These are phyloP conservation scores for Plantago coronopus DNA, from an alignment of 305 asterid genomes.

Conservation along the genomic window DNA sequence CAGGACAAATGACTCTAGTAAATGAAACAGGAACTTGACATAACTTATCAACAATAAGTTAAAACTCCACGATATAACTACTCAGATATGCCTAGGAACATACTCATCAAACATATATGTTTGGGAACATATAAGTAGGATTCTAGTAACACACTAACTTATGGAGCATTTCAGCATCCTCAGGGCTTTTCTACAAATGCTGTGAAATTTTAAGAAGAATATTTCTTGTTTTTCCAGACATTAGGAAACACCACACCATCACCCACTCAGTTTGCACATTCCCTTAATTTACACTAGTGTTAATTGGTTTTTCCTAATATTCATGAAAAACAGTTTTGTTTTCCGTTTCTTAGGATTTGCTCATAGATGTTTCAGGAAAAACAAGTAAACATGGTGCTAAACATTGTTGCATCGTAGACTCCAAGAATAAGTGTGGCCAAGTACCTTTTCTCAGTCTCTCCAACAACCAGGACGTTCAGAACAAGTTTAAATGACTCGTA, in stretches of 20 bases:
- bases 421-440: slow-evolving; percentile 18
- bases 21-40: slow-evolving; percentile 8
- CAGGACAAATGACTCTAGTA: neutral
- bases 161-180: neutral
- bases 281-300: no score
- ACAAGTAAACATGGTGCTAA: neutral
- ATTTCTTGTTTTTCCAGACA: no score
- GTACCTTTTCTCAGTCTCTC: slow-evolving; percentile 95
- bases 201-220: no score
- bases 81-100: slow-evolving; percentile 6
- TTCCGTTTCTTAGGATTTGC: neutral
- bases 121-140: neutral
- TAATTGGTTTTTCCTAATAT: neutral
- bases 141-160: neutral
- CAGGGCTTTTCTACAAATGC: no score
- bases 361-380: no score
- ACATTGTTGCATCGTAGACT: neutral
- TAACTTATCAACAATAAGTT: neutral
- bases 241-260: no score
- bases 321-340: neutral
- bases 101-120: no score
- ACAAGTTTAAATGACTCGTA: slow-evolving; percentile 88
- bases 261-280: no score
- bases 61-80: slow-evolving; percentile 4
- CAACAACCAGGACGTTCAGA: slow-evolving; percentile 65